Base-by-base conservation (phyloP, 202 grass and related monocot species). In the Schoenoplectus triqueter region DNA sequence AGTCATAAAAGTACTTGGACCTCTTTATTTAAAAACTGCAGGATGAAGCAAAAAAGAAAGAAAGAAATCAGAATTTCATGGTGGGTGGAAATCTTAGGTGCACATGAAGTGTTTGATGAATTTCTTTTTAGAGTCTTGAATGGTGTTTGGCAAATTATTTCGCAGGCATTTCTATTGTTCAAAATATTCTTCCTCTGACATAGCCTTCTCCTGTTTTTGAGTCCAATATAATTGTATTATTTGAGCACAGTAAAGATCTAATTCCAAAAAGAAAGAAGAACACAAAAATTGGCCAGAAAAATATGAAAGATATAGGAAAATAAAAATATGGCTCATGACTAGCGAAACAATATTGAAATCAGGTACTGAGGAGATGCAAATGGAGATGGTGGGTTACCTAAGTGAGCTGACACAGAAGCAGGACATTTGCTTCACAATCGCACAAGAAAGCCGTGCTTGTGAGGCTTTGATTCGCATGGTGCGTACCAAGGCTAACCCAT, bases 331-430 rank as follows among this genome's bases (percentile, higher is more conserved):
- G 7, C 41, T 40, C 70, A 41, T 51, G 68, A 85, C 92, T 87
- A 54, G 85, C 78, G 83, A 69, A 57, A 70, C 50, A 1, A 10
- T 66, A 86, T 51, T 64, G 82, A 84, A 59, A 49, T 45, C 90
- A 99, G 96, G 92, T 13, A 83, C 87, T 42, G 96, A 96, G 88
- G 88, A 94, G 62, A 89, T 92, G 47, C 96, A 96, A 80, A 94
- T 92, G 87, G 89, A 96, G 87, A 99, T 99, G 93, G 96, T 92
- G 7, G 79, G 89, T 71, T 99, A 99, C 86, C 93, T 99, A 0
- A 86, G 93, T 0, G 96, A 99, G 42, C 82, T 99, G 46, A 80
- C 89, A 9, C 91, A 90, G 7, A 93, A 94, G 84, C 91, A 96
- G 69, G 91, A 96, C 69, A 92, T 94, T 90, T 91, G 88, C 68